Conservation (phyloP, 257 asterid species). For the Solanum chmielewskii region DNA sequence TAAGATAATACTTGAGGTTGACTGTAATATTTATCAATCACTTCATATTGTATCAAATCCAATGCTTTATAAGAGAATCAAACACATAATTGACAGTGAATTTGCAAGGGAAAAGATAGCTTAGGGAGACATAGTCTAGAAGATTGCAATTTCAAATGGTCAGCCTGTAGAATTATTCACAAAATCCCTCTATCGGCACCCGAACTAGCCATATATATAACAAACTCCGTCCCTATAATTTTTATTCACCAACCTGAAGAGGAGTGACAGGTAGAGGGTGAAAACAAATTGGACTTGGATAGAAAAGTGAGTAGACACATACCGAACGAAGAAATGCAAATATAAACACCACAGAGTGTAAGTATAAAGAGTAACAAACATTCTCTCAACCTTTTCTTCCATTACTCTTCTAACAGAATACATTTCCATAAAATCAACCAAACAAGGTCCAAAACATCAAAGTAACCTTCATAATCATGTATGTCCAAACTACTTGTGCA, state of each 20-base stretch:
- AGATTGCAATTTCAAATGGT: background rate
- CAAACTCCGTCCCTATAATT: background rate
- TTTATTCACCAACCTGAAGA: background rate
- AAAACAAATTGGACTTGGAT: background rate
- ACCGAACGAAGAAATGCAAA: background rate
- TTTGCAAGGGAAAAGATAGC: background rate
- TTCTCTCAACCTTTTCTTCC: background rate
- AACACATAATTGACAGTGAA: background rate
- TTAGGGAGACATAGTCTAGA: background rate
- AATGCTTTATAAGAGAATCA: background rate
- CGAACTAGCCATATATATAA: background rate
- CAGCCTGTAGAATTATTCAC: background rate
- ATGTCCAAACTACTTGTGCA: background rate
- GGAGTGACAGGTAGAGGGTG: background rate
- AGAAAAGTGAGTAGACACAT: background rate
- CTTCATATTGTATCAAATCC: background rate
- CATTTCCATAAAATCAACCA: background rate
- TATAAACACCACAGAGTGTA: background rate
- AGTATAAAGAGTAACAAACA: background rate
- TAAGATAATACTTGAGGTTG: background rate
- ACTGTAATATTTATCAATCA: background rate
- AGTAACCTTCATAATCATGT: background rate
- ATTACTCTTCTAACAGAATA: background rate
- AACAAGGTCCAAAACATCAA: background rate
- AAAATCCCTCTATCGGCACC: background rate